A percentile compares a stretch with the other conserved stretches of the same genome.
These are phyloP conservation scores for Plenodomus lindquistii DNA, from an alignment of 2,329 filamentous ascomycete species.

Conservation along the genomic window DNA sequence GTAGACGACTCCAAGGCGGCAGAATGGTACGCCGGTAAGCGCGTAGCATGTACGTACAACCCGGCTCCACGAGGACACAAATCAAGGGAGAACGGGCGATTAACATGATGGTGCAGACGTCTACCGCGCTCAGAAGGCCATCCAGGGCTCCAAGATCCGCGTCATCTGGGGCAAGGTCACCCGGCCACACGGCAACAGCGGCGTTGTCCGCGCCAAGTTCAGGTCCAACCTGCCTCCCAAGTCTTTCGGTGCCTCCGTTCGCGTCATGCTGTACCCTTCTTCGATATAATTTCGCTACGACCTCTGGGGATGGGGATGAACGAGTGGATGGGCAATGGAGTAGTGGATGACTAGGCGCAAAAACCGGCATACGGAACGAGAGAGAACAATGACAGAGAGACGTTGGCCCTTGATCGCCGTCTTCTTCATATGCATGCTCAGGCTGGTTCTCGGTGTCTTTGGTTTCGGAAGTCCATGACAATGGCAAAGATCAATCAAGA, in stretches of 20 bases:
- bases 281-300: conserved; percentile 73
- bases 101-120: conserved; percentile 57
- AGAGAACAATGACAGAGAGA: conserved; percentile 33
- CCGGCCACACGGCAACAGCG: conserved; percentile 95
- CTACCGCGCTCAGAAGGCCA: conserved; percentile 93
- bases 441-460: conserved; percentile 45
- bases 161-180: conserved; percentile 97
- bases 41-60: conserved; percentile 70
- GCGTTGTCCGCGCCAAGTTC: conserved; percentile 98
- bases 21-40: conserved; percentile 96
- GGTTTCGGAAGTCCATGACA: conserved; percentile 43
- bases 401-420: conserved; percentile 33
- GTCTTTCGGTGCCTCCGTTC: conserved; percentile 84
- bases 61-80: neutral
- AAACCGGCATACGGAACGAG: conserved; percentile 34
- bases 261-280: conserved; percentile 97
- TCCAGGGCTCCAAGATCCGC: conserved; percentile 97
- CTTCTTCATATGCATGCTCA: conserved; percentile 43
- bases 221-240: conserved; percentile 91
- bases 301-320: conserved; percentile 29
- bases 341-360: conserved; percentile 33
- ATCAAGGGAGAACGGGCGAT: conserved; percentile 12
- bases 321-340: conserved; percentile 29
- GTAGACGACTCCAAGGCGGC: conserved; percentile 89
- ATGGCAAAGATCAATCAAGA: conserved; percentile 45